phyloP scores from a whole-genome alignment of 495 filamentous ascomycete genomes.

The Talaromyces trachyspermus region DNA sequence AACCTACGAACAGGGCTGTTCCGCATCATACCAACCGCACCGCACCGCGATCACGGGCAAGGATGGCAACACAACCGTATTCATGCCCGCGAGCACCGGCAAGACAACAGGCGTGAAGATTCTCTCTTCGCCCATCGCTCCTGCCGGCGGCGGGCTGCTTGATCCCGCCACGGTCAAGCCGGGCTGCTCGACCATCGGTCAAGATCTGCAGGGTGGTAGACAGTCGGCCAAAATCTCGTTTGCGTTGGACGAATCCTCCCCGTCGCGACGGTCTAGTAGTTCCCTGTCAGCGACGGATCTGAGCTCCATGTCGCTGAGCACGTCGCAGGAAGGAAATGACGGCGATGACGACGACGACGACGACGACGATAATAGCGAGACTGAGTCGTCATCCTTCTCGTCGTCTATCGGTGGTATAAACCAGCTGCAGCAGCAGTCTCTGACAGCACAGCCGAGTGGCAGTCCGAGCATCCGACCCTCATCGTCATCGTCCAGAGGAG shows the following conservation, averaged over 20 bases:
- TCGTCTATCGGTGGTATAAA: constrained; percentile 6
- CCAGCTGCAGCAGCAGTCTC: constrained; percentile 23
- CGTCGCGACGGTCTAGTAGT: constrained; percentile 7
- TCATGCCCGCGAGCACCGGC: constrained; percentile 75
- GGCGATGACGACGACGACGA: constrained; percentile 26
- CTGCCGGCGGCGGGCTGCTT: constrained; percentile 17
- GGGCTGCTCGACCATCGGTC: constrained; percentile 7
- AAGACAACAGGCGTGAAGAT: constrained; percentile 57
- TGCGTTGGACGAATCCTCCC: constrained; percentile 4
- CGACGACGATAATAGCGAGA: constrained; percentile 21
- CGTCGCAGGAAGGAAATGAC: no score
- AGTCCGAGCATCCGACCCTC: constrained; percentile 3
- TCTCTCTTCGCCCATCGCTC: constrained; percentile 31
- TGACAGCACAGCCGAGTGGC: constrained; percentile 11
- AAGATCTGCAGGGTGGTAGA: constrained; percentile 2
- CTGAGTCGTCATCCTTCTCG: constrained; percentile 22
- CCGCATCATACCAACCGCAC: constrained; percentile 64
- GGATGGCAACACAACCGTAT: constrained; percentile 75
- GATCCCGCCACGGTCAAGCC: no score
- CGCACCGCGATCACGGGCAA: constrained; percentile 60
- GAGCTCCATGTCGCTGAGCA: constrained; percentile 29
- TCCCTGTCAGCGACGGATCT: constrained; percentile 34
- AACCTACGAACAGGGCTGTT: constrained; percentile 50
- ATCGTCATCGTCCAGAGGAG: background rate
- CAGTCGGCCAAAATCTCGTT: constrained; percentile 7